Base-by-base conservation (phyloP, 192 early-diverging fungal species). In the Coemansia sp. region DNA sequence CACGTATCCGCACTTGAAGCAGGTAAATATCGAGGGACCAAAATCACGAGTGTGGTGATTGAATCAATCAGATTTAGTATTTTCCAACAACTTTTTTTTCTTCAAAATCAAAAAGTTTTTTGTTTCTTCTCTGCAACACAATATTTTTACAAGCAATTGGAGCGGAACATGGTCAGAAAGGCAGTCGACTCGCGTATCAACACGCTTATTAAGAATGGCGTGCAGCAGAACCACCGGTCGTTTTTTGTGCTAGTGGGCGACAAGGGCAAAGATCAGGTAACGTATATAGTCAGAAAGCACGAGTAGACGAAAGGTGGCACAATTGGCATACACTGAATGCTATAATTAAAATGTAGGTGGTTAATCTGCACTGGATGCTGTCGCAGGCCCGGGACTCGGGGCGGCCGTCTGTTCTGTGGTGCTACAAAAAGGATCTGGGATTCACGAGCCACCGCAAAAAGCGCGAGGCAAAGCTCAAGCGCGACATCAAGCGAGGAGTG, bases 341-440 rank as follows among this genome's bases (percentile, higher is more conserved):
- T 49, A n/a, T n/a, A 49, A 41, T 54, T 11, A 38, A 23, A 32
- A 48, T 64, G 21, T 80, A 94, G 86, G 88, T 98, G 48, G 95
- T 97, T 38, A 99, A 96, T 67, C 83, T 99, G 62, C 97, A 99
- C 77, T 97, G 92, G 87, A 84, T 99, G 63, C 84, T 97, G 11
- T 92, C 93, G 25, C 95, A 99, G 83, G 92, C 94, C 11, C 87
- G 94, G 59, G 92, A 96, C 12, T 85, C 91, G 1, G 87, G 90
- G 6, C 82, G 95, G 32, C 95, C 97, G 11, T 92, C 88, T 12
- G 97, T 99, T n/a, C 87, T 99, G 25, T 99, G 97, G 97, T 99
- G 97, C 82, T 99, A 99, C 85, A 97, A 99, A 71, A 99, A 97
- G 77, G 95, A 97, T 2, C 86, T 99, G 1, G 94, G 94, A 7